Base-by-base conservation (phyloP, 305 asterid species). In the Rubia peregrina region DNA sequence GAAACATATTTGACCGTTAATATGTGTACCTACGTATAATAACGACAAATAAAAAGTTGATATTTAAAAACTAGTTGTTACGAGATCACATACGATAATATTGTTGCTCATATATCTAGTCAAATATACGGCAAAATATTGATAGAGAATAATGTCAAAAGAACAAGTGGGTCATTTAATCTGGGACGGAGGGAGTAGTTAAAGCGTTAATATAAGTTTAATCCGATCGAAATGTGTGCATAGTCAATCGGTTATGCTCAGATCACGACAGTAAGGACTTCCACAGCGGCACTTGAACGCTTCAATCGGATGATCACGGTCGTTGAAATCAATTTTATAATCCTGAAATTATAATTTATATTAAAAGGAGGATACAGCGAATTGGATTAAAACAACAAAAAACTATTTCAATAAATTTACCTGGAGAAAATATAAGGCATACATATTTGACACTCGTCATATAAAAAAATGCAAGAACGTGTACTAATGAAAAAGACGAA, bases 221-320 rank as follows among this genome's bases (percentile, higher is more conserved):
- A 51, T 51, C 57, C 9, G 57, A 16, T 51, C 59, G 7, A 48
- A 48, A 2, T 51, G 22, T 51, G 59, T 51, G 6, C 10, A 51
- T 51, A 21, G n/a, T 51, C 59, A 51, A 53, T 78, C 68, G 62
- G 46, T 62, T 38, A 76, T 59, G 76, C 55, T 79, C 62, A 11
- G 57, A 74, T 73, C 86, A 68, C 92, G 83, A 67, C 96, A 89
- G 49, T n/a, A 53, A 42, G 21, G 5, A 70, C 94, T 87, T 72
- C 87, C 86, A 43, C 96, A 87, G n/a, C 65, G 62, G 73, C 94
- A 89, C 30, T 68, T 49, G 75, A 89, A 89, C 33, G 96, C 96
- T 76, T 85, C 67, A 57, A 86, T 71, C 12, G 89, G 92, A 75
- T 86, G 92, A 65, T 53, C 61, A 10, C 67, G 57, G 70, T 87